These are phyloP conservation scores for Cercophora sp. DNA, from an alignment of 495 filamentous ascomycete species.

Conservation along the genomic window DNA sequence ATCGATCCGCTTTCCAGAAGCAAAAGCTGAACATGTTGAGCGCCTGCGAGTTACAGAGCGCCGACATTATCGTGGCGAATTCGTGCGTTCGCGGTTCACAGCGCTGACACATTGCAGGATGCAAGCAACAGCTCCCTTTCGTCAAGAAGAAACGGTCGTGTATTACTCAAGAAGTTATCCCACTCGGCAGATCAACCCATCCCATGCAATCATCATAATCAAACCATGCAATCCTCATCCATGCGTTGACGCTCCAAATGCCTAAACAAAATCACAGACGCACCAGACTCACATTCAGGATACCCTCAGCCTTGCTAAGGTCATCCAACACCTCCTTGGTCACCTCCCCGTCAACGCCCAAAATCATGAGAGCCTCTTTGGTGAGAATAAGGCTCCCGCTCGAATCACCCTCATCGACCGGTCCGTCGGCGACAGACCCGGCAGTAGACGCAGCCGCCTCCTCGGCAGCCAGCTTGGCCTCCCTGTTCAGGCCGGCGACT, in stretches of 20 bases:
- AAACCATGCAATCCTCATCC: too few relatives aligned
- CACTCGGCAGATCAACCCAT: too few relatives aligned
- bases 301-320: conserved; percentile 53
- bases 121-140: too few relatives aligned
- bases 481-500: conserved; percentile 51
- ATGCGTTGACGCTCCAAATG: too few relatives aligned
- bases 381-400: conserved; percentile 9
- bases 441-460: conserved; percentile 16
- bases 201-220: not conserved
- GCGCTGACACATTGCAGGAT: too few relatives aligned
- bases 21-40: too few relatives aligned
- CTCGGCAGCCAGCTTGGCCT: conserved; percentile 24
- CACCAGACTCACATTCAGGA: conserved; percentile 60
- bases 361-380: conserved; percentile 69
- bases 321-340: conserved; percentile 51
- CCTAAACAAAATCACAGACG: conserved; percentile 32
- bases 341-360: conserved; percentile 59
- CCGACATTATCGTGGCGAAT: too few relatives aligned
- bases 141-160: too few relatives aligned
- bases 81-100: too few relatives aligned
- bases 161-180: too few relatives aligned
- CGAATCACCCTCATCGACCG: conserved; percentile 7
- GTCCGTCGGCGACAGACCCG: conserved; percentile 18
- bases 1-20: too few relatives aligned
- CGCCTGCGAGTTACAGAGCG: too few relatives aligned